Percentiles rank a stretch among this genome's conserved stretches.
Conservation (phyloP, 2,329 filamentous ascomycete species). For the Neurospora sp. region DNA sequence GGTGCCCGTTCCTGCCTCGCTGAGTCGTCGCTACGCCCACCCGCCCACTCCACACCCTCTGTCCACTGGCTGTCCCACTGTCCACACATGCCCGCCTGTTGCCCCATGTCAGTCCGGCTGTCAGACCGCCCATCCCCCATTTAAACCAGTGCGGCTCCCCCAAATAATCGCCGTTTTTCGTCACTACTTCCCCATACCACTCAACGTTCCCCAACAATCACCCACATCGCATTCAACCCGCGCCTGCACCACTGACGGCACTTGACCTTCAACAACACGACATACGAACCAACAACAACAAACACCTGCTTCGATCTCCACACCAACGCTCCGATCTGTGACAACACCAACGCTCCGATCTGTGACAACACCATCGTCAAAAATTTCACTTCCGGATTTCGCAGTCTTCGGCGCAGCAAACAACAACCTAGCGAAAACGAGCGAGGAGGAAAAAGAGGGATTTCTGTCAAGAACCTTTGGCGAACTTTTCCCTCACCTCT, state of each 20-base stretch:
- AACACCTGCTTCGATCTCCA: not conserved
- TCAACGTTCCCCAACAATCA: conserved; percentile 13
- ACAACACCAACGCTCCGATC: not conserved
- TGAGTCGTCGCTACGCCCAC: conserved; percentile 14
- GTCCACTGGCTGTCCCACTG: conserved; percentile 8
- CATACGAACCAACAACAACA: conserved; percentile 1
- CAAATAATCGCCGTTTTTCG: conserved; percentile 14
- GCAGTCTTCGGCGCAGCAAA: not conserved
- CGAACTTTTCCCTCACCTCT: not conserved
- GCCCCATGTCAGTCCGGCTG: conserved; percentile 13
- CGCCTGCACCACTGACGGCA: conserved; percentile 5
- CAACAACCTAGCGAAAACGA: not conserved
- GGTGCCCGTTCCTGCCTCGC: conserved; percentile 8
- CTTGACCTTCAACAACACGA: not conserved
- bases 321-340: not conserved
- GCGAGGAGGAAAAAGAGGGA: not conserved
- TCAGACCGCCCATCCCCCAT: conserved; percentile 16
- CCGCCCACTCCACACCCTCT: conserved; percentile 4
- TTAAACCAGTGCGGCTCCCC: conserved; percentile 20
- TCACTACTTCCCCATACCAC: conserved; percentile 17
- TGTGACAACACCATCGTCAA: not conserved
- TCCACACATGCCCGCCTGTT: conserved; percentile 15
- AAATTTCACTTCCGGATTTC: not conserved
- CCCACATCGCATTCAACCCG: not conserved
- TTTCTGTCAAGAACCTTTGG: not conserved